These are phyloP conservation scores for Pythium aquatile DNA, from an alignment of 352 stramenopile genomes.

Conservation along the genomic window DNA sequence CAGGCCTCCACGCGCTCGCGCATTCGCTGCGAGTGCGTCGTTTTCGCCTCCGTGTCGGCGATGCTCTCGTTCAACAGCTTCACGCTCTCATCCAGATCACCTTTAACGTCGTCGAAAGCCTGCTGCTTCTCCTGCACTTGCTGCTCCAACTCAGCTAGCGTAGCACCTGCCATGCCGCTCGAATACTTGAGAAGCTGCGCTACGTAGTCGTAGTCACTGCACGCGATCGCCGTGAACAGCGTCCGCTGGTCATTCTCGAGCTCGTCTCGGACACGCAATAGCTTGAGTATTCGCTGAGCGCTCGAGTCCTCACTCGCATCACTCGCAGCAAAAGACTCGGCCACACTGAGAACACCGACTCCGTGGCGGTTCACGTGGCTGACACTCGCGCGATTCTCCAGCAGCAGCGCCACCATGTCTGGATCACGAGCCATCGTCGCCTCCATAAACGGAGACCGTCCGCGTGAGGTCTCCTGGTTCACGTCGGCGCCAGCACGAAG, in stretches of 20 bases:
- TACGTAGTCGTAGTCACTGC: constrained; percentile 66
- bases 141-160: constrained; percentile 2
- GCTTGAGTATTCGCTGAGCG: constrained; percentile 27
- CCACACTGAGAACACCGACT: constrained; percentile 44
- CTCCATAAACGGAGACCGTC: constrained; percentile 62
- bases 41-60: constrained; percentile 71
- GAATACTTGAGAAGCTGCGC: constrained; percentile 43
- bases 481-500: constrained; percentile 68
- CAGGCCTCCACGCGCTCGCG: constrained; percentile 58
- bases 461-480: constrained; percentile 65
- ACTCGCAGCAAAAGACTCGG: constrained; percentile 28
- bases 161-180: constrained; percentile 10
- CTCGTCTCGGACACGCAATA: constrained; percentile 43
- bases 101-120: constrained; percentile 12
- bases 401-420: constrained; percentile 51
- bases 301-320: neutral
- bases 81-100: constrained; percentile 45
- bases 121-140: constrained; percentile 27
- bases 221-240: constrained; percentile 69
- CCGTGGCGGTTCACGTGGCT: constrained; percentile 63
- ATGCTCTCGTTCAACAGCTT: constrained; percentile 64
- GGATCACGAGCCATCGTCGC: constrained; percentile 49
- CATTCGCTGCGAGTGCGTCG: constrained; percentile 37
- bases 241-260: constrained; percentile 52
- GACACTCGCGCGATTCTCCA: constrained; percentile 60